Conservation (phyloP, 768 basidiomycete species). For the Tulasnella sp. region DNA sequence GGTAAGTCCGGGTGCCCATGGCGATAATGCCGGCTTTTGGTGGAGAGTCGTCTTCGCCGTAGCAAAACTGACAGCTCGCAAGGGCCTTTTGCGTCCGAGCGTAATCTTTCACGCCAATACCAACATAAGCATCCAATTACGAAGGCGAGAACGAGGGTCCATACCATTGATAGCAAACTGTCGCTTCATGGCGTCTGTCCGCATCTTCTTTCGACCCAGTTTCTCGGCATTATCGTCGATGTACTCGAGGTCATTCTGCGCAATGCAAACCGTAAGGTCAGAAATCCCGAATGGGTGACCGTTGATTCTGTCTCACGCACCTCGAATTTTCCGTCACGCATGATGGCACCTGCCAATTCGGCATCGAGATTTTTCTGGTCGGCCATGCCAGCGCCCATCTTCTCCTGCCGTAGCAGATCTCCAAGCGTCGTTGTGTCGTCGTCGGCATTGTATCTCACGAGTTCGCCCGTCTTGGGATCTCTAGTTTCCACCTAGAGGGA, state of each 20-base stretch:
- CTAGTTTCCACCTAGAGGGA: constrained; percentile 70
- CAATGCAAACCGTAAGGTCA: neutral
- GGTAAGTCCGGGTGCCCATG: constrained; percentile 83
- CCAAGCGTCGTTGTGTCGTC: constrained; percentile 83
- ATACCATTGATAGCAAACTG: constrained; percentile 93
- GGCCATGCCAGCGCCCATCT: constrained; percentile 78
- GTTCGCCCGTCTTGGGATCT: constrained; percentile 84
- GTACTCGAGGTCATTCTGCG: constrained; percentile 82
- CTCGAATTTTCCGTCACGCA: constrained; percentile 83
- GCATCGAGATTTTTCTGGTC: constrained; percentile 91
- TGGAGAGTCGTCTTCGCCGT: constrained; percentile 83
- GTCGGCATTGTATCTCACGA: constrained; percentile 84
- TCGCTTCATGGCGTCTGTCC: constrained; percentile 91
- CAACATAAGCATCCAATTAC: neutral
- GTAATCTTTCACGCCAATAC: constrained; percentile 61
- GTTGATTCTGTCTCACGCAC: constrained; percentile 50
- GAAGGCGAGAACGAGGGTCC: constrained; percentile 30
- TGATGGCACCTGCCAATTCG: constrained; percentile 82
- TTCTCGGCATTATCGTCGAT: constrained; percentile 96
- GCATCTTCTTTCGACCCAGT: constrained; percentile 90
- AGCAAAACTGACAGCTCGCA: constrained; percentile 82
- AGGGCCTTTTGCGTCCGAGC: constrained; percentile 89
- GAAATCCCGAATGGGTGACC: neutral
- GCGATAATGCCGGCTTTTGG: constrained; percentile 87
- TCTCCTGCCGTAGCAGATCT: constrained; percentile 86